phyloP scores from a whole-genome alignment of 495 filamentous ascomycete genomes.

The Geopyxis carbonaria region DNA sequence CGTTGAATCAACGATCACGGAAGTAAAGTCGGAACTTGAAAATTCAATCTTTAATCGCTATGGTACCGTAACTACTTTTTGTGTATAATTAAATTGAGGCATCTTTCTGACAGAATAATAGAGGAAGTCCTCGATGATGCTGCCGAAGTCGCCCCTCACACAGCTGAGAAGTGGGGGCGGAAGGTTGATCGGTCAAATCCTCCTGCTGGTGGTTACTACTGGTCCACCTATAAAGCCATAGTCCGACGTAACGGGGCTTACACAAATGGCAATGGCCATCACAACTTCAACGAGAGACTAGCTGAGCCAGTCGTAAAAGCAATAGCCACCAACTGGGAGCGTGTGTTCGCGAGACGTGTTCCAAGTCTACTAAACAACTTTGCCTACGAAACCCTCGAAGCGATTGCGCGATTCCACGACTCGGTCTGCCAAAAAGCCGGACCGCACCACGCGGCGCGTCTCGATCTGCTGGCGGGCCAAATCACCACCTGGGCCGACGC shows the following conservation, averaged over 20 bases:
- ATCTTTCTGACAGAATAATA: slow-evolving; percentile 5
- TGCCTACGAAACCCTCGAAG: slow-evolving; percentile 10
- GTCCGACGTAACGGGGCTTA: slow-evolving; percentile 36
- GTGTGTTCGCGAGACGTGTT: slow-evolving; percentile 31
- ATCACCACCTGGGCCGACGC: slow-evolving; percentile 29
- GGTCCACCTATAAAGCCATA: slow-evolving; percentile 46
- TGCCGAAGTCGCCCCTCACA: slow-evolving; percentile 26
- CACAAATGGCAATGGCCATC: slow-evolving; percentile 18
- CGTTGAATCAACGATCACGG: slow-evolving; percentile 11
- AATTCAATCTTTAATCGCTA: slow-evolving; percentile 15
- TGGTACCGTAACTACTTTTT: slow-evolving; percentile 5
- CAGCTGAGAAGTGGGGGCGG: slow-evolving; percentile 34
- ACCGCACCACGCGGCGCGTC: slow-evolving; percentile 25
- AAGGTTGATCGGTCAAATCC: slow-evolving; percentile 15
- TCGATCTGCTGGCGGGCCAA: slow-evolving; percentile 32
- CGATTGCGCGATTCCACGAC: slow-evolving; percentile 30
- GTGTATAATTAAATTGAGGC: not conserved
- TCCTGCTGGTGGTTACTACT: slow-evolving; percentile 32
- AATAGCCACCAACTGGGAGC: slow-evolving; percentile 41
- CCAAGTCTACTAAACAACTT: slow-evolving; percentile 10
- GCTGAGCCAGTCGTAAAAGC: slow-evolving; percentile 37
- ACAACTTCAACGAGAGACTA: slow-evolving; percentile 36
- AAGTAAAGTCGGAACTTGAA: slow-evolving; percentile 15
- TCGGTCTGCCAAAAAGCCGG: slow-evolving; percentile 28
- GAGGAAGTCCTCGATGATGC: slow-evolving; percentile 25